Base-by-base conservation (phyloP, 306 rosid species). In the Biancaea sappan region DNA sequence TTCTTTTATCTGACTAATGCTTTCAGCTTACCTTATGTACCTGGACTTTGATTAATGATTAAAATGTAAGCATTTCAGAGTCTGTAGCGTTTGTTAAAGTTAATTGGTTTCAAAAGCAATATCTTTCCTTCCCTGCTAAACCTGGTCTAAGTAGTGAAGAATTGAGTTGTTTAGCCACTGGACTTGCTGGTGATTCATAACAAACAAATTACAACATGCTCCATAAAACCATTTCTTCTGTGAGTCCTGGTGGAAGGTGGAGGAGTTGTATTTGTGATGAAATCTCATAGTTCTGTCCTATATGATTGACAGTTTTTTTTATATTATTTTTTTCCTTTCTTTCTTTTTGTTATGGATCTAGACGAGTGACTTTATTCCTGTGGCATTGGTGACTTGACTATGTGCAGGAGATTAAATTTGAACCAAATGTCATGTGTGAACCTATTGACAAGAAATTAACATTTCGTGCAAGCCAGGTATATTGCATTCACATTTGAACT, bases 351-450 rank as follows among this genome's bases (percentile, higher is more conserved):
- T 31, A 2, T 43, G 9, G 51, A 41, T 66, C 64, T 76, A 15
- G 29, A 35, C 3, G 32, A 28, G 32, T 15, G 29, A 22, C 40
- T 57, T 64, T 35, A 32, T 68, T 76, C 47, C 3, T 44, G 18
- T 21, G 11, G 22, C 6, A 37, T 51, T 51, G 19, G 18, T 52
- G 66, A 70, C 56, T 66, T 69, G 72, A 29, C 40, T n/a, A 24
- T 51, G 40, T 83, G 43, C 86, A 93, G 98, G 98, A 93, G 85
- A 93, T 93, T 56, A 93, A 93, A 84, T 93, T 87, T 79, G 97
- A 93, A 69, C 98, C 98, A 25, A 79, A 78, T 82, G 91, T 93
- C 77, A 91, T 93, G 98, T 93, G 98, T 47, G 98, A 93, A 76
- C 90, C 89, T 52, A 88, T 93, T 32, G 98, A 93, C 83, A 93